phyloP scores from a whole-genome alignment of 139 green algal species.

The Chlamydomonas incerta region DNA sequence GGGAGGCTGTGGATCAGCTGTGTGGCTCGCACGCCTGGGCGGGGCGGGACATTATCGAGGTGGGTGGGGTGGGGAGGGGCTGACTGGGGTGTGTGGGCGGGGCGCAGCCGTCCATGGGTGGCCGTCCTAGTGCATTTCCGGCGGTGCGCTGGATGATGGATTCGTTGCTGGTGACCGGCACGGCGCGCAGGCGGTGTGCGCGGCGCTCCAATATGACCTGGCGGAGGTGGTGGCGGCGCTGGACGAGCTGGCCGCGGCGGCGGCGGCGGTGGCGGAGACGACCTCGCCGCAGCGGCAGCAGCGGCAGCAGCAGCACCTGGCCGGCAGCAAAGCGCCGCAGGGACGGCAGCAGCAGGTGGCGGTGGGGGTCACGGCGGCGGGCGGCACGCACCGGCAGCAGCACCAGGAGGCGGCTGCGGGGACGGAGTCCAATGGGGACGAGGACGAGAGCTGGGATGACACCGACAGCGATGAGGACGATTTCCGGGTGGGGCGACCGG shows the following conservation, averaged over 20 bases:
- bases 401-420: no score
- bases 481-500: no score
- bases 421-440: no score
- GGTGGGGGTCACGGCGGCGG: not conserved
- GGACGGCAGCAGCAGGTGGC: not conserved
- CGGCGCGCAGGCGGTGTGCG: conserved; percentile 1
- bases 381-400: not conserved
- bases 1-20: conserved; percentile 15
- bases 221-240: conserved; percentile 22
- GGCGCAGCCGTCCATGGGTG: not conserved
- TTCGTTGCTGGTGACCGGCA: no score
- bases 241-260: conserved; percentile 19
- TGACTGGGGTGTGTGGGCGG: no score
- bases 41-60: conserved; percentile 19
- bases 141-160: not conserved
- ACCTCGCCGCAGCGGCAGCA: no score
- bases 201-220: conserved; percentile 25
- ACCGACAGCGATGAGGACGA: not conserved
- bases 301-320: no score
- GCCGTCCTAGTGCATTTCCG: no score
- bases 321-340: not conserved
- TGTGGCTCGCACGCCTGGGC: conserved; percentile 15
- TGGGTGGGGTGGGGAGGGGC: not conserved
- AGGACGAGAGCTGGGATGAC: not conserved
- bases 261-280: not conserved